These are phyloP conservation scores for Diutina siamensis DNA, from an alignment of 1,139 yeast species.

Conservation along the genomic window DNA sequence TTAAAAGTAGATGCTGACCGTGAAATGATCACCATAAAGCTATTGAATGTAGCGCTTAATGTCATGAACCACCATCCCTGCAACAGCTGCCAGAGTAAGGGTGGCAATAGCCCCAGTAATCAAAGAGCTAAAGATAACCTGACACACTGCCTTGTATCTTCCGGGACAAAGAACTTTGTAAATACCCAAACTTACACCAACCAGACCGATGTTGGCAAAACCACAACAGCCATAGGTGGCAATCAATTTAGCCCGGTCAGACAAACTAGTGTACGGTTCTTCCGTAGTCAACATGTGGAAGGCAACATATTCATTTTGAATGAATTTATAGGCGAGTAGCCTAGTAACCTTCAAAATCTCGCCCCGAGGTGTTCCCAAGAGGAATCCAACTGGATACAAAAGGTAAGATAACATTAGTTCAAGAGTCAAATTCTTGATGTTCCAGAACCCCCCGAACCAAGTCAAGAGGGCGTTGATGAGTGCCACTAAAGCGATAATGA, in stretches of 20 bases:
- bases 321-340: background rate
- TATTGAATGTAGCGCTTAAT: background rate
- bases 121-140: background rate
- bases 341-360: background rate
- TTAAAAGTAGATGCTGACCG: too few species aligned
- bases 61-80: background rate
- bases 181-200: background rate
- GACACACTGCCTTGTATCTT: background rate
- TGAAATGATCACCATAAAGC: too few species aligned
- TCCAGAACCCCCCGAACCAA: background rate
- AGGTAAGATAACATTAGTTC: background rate
- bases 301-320: background rate
- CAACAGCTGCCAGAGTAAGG: background rate
- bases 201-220: background rate
- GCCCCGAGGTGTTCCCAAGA: background rate
- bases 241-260: background rate
- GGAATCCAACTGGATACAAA: background rate
- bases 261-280: background rate
- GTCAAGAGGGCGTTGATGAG: background rate
- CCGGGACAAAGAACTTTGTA: background rate
- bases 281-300: background rate
- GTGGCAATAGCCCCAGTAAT: background rate
- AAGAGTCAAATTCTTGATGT: background rate
- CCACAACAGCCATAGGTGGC: background rate
- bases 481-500: background rate